Base-by-base conservation (phyloP, 805 yeast species). In the Candida nitratophila region DNA sequence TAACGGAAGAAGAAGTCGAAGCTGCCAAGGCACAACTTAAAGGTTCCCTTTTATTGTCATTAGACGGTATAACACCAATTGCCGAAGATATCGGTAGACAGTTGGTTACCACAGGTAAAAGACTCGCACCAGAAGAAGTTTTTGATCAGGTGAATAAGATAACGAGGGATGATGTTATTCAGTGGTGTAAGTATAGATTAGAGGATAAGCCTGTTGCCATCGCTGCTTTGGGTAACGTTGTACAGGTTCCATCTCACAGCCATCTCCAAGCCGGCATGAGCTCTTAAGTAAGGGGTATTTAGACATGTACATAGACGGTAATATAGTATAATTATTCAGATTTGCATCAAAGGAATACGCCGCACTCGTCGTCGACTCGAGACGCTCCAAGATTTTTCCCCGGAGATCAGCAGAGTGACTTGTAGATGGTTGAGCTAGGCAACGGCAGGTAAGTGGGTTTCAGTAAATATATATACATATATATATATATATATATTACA, bases 61-160 rank as follows among this genome's bases (percentile, higher is more conserved):
- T 93, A 39, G 99, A 93, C 64, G 96, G 96, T 49, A 82, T 96
- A 14, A 89, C 98, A 8, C 91, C 97, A 7, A 80, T 89, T 41
- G 97, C 97, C 29, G 99, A 93, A 67, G 98, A 93, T 65, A 88
- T 93, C 54, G 99, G 99, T 24, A 82, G 99, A 65, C 99, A 93
- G 64, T 73, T 93, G 44, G 96, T 93, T 37, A 91, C 96, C 43
- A 90, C 98, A 3, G 99, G 99, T 27, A 74, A 68, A 54, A 70
- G 88, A 54, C 69, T 83, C 50, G 66, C 83, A 7, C 89, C 93
- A 4, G 85, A 81, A 58, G 87, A 82, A 50, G 82, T 83, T 12
- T 84, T 83, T 57, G 71, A 74, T 45, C 76, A 83, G 47, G 93
- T 93, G 14, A 89, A 88, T 54, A 70, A 75, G 39, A 86, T 93